These are phyloP conservation scores for Ustilago sp. DNA, from an alignment of 1,284 basidiomycete species.

Conservation along the genomic window DNA sequence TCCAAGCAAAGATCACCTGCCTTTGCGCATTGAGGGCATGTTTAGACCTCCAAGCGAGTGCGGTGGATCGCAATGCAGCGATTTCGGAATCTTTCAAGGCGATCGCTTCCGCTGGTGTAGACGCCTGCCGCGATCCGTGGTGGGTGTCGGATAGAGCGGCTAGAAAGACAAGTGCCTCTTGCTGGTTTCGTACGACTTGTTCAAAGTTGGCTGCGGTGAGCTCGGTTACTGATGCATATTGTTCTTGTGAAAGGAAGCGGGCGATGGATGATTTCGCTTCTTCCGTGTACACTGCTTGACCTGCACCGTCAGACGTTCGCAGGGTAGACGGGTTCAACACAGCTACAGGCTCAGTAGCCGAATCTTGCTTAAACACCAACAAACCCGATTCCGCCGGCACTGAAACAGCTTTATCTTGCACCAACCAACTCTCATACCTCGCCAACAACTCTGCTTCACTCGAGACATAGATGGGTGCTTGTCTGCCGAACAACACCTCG, in stretches of 20 bases:
- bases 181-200: conserved; percentile 53
- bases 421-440: conserved; percentile 33
- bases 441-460: conserved; percentile 50
- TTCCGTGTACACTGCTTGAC: conserved; percentile 20
- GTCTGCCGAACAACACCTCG: conserved; percentile 27
- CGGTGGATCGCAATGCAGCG: conserved; percentile 36
- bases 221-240: conserved; percentile 57
- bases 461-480: conserved; percentile 47
- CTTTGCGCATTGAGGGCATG: conserved; percentile 6
- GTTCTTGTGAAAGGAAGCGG: conserved; percentile 52
- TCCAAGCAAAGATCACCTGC: conserved; percentile 62
- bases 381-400: conserved; percentile 45
- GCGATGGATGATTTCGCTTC: conserved; percentile 24
- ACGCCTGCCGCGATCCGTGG: conserved; percentile 29
- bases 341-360: conserved; percentile 36
- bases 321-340: conserved; percentile 38
- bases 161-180: conserved; percentile 55
- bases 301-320: conserved; percentile 12
- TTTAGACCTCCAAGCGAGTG: conserved; percentile 48
- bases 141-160: conserved; percentile 57
- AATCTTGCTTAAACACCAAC: conserved; percentile 67
- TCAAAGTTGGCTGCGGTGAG: conserved; percentile 57
- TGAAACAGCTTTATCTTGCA: conserved; percentile 15
- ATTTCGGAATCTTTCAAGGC: conserved; percentile 52
- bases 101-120: conserved; percentile 27